phyloP scores from a whole-genome alignment of 2,329 filamentous ascomycete species.

The Aspergillus bombycis region DNA sequence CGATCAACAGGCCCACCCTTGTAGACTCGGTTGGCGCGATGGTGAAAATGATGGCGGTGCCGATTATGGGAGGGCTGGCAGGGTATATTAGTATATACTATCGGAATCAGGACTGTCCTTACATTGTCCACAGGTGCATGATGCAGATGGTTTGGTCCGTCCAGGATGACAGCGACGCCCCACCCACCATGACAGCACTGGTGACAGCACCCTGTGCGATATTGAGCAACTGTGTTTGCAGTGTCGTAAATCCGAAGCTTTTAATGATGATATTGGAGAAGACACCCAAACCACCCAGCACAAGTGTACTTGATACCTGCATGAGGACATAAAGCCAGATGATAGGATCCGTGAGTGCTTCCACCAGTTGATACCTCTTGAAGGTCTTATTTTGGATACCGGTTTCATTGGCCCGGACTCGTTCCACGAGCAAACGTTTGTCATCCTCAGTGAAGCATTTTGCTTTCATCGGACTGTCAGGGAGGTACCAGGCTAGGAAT shows the following conservation, averaged over 20 bases:
- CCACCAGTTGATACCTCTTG: slow-evolving; percentile 52
- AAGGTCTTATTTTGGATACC: slow-evolving; percentile 60
- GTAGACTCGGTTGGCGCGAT: slow-evolving; percentile 57
- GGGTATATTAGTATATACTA: slow-evolving; percentile 42
- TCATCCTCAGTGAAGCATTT: slow-evolving; percentile 66
- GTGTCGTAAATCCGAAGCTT: slow-evolving; percentile 62
- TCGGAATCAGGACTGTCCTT: slow-evolving; percentile 49
- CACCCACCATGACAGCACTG: slow-evolving; percentile 66
- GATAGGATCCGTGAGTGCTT: slow-evolving; percentile 40
- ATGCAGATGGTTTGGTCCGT: slow-evolving; percentile 32
- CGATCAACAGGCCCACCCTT: slow-evolving; percentile 66
- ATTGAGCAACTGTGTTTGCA: slow-evolving; percentile 69
- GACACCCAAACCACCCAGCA: slow-evolving; percentile 38
- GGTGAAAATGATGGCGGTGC: slow-evolving; percentile 69
- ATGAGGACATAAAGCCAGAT: slow-evolving; percentile 24
- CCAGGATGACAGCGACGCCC: slow-evolving; percentile 11
- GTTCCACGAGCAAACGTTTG: slow-evolving; percentile 61
- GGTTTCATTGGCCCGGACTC: slow-evolving; percentile 60
- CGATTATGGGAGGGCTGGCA: slow-evolving; percentile 67
- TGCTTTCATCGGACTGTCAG: slow-evolving; percentile 68
- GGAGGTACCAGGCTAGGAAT: slow-evolving; percentile 62
- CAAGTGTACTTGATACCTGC: slow-evolving; percentile 17
- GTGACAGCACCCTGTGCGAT: slow-evolving; percentile 75
- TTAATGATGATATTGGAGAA: slow-evolving; percentile 63
- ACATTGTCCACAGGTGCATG: slow-evolving; percentile 1